Percentiles rank a stretch among this genome's conserved stretches.
These are phyloP conservation scores for Asterophora parasitica DNA, from an alignment of 768 basidiomycete genomes.

Conservation along the genomic window DNA sequence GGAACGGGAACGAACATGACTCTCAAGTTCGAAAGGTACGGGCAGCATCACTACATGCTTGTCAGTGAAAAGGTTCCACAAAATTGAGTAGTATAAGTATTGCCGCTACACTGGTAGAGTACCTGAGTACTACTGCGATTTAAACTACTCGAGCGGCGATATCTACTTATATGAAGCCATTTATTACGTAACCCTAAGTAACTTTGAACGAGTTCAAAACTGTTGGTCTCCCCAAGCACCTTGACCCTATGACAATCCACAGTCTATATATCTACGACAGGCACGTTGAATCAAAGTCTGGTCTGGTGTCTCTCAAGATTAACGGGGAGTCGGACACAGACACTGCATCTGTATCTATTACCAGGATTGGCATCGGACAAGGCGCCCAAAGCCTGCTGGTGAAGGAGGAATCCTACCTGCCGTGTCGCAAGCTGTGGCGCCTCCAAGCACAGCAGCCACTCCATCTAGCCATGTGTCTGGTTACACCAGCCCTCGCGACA, in stretches of 20 bases:
- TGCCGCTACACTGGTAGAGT: too few relatives aligned
- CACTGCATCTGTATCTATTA: constrained; percentile 94
- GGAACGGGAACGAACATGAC: too few relatives aligned
- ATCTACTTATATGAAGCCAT: too few relatives aligned
- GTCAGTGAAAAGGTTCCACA: too few relatives aligned
- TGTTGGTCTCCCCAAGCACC: constrained; percentile 3
- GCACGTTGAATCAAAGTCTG: constrained; percentile 32
- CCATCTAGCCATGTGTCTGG: constrained; percentile 30
- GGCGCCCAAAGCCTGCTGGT: constrained; percentile 64
- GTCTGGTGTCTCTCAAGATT: constrained; percentile 1
- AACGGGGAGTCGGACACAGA: constrained; percentile 34
- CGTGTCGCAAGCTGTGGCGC: constrained; percentile 67
- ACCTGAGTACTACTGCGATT: too few relatives aligned
- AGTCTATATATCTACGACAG: constrained; percentile 94
- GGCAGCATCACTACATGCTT: too few relatives aligned
- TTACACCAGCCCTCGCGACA: constrained; percentile 59
- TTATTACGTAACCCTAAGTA: too few relatives aligned
- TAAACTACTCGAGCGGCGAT: too few relatives aligned
- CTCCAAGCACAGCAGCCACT: constrained; percentile 25
- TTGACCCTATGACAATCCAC: constrained; percentile 72
- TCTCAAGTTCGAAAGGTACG: too few relatives aligned
- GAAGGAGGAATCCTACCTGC: constrained; percentile 74
- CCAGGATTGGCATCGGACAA: constrained; percentile 89
- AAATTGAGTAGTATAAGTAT: too few relatives aligned
- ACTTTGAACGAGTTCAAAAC: too few relatives aligned